These are phyloP conservation scores for Graphilbum fragrans DNA, from an alignment of 2,329 filamentous ascomycete genomes.

Conservation along the genomic window DNA sequence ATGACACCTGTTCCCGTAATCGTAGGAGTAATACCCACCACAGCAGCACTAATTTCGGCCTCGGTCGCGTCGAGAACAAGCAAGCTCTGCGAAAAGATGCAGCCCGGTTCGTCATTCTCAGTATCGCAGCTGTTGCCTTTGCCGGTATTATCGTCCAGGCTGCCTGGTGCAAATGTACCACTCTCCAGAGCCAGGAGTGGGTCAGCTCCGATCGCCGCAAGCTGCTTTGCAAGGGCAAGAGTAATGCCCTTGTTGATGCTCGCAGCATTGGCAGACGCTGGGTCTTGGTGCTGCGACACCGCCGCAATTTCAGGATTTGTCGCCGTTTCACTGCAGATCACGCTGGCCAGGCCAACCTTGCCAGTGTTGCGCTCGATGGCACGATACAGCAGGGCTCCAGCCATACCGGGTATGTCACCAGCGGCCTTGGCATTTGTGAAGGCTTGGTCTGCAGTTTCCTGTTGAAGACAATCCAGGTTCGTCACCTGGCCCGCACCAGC, in stretches of 20 bases:
- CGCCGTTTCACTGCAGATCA: conserved; percentile 41
- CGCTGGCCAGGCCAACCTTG: conserved; percentile 42
- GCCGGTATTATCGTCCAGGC: conserved; percentile 24
- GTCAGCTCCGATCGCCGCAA: conserved; percentile 49
- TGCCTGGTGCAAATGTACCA: conserved; percentile 51
- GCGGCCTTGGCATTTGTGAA: conserved; percentile 48
- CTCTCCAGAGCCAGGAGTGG: conserved; percentile 46
- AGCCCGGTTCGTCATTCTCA: conserved; percentile 33
- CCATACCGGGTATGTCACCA: conserved; percentile 37
- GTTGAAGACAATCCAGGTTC: conserved; percentile 46
- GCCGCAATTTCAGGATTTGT: conserved; percentile 54
- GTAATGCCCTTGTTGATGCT: conserved; percentile 47
- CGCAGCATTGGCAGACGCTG: conserved; percentile 42
- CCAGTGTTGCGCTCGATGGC: conserved; percentile 49
- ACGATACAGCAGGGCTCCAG: conserved; percentile 39
- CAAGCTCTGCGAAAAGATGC: conserved; percentile 42
- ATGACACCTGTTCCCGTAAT: conserved; percentile 12
- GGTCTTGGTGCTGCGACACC: conserved; percentile 55
- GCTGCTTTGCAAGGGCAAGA: conserved; percentile 45
- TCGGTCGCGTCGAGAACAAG: conserved; percentile 41
- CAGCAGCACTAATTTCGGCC: conserved; percentile 42
- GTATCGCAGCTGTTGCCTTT: conserved; percentile 42
- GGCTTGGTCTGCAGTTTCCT: conserved; percentile 44
- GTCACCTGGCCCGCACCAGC: conserved; percentile 17
- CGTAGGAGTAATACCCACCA: conserved; percentile 21